Evolutionary conservation across 352 stramenopile species (phyloP), one percentile per base, ranked within the genome.

Genomic region (Globisporangium abappressorium): DNA sequence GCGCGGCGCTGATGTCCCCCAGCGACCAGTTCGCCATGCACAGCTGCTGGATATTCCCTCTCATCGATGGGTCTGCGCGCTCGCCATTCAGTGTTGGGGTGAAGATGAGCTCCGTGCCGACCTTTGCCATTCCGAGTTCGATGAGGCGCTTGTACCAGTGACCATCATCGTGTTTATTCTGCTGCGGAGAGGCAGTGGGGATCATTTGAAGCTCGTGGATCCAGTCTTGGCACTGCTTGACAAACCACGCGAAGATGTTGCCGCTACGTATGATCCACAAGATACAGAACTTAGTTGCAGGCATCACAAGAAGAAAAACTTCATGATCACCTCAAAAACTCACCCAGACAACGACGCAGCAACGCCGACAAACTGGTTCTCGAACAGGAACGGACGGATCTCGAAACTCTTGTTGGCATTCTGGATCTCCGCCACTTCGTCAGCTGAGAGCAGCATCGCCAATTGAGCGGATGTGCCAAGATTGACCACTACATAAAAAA

Each of bases 391-490:
- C 41, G 87, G 87, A 26, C 87, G 85, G 1, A 93, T 62, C 75
- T 95, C 87, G 75, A 95, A 93, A 62, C 77, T 84, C 2, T 68
- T 72, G 18, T 18, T 77, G 0, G 28, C 51, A 69, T 1, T 30
- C 14, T 60, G 65, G 43, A 76, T 58, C 38, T 72, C 74, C 15
- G 56, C 65, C 43, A 80, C 65, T 43, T 84, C 75, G 34, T 70
- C 70, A 2, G 57, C 62, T 30, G 80, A 74, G 24, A 93, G 60
- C 22, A 95, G 65, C 74, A 93, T 83, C 15, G 84, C 84, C 53
- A 95, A 72, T 56, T 95, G 87, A 28, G 85, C 87, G 20, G 87
- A 95, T 15, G 87, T 95, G 18, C 87, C 87, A 28, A 95, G 83
- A 68, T 93, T 95, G 20, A 95, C 75, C 69, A 93, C 87, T 18